These are phyloP conservation scores for Fusarium anguioides DNA, from an alignment of 2,329 filamentous ascomycete species.

Conservation along the genomic window DNA sequence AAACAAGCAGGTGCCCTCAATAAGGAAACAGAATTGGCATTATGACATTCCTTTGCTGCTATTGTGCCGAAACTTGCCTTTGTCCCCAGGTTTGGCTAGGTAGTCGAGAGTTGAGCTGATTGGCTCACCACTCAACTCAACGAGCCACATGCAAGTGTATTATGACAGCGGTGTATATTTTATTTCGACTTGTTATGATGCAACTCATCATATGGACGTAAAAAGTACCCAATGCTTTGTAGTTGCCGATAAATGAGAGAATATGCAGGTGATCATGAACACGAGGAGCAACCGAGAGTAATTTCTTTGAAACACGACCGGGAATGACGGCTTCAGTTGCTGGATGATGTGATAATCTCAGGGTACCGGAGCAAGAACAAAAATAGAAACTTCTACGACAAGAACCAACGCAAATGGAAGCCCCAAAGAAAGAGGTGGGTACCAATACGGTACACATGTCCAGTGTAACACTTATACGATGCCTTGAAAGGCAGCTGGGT, in stretches of 20 bases:
- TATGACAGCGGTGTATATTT: slow-evolving; percentile 36
- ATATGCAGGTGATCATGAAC: background rate
- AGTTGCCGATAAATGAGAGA: slow-evolving; percentile 6
- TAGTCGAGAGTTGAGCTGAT: slow-evolving; percentile 30
- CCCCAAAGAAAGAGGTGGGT: slow-evolving; percentile 32
- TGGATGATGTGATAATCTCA: slow-evolving; percentile 2
- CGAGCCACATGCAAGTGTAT: slow-evolving; percentile 29
- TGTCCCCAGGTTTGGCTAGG: slow-evolving; percentile 31
- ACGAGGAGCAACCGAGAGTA: slow-evolving; percentile 2
- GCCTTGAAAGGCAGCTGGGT: slow-evolving; percentile 29
- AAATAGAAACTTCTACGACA: slow-evolving; percentile 41
- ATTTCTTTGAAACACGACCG: slow-evolving; percentile 18
- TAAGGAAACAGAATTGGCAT: slow-evolving; percentile 19
- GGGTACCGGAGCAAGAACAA: slow-evolving; percentile 17
- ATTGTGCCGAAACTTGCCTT: slow-evolving; percentile 43
- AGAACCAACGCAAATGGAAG: slow-evolving; percentile 22
- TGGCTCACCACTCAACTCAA: slow-evolving; percentile 33
- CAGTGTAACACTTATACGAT: slow-evolving; percentile 26
- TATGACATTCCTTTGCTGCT: slow-evolving; percentile 19
- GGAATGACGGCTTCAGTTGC: slow-evolving; percentile 23
- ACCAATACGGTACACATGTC: slow-evolving; percentile 13
- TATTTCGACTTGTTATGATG: slow-evolving; percentile 16
- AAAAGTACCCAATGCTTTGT: background rate
- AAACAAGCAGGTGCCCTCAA: slow-evolving; percentile 19
- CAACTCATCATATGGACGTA: background rate